Evolutionary conservation across 768 basidiomycete genomes (phyloP), one percentile per base, ranked within the genome.

Genomic region (Dendrothele bispora): DNA sequence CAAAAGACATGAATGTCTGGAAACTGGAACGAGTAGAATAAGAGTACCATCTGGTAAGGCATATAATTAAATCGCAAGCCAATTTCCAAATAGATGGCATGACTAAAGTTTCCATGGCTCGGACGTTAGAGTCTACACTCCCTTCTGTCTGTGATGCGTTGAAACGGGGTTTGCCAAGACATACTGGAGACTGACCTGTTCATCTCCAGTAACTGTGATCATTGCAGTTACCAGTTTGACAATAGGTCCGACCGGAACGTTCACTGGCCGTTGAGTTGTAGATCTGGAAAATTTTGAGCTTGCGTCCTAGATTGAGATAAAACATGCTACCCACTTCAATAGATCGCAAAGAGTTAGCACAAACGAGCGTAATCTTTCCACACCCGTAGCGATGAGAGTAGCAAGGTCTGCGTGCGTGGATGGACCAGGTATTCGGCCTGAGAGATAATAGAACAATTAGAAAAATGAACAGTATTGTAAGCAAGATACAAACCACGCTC

Each of bases 221-320:
- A 91, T 67, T 7, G 76, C 71, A 21, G 68, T 59, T 21, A 73
- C 70, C 26, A 91, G 75, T 36, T 75, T 72, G 11, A 77, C 70
- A 15, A 91, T 55, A 30, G 70, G 59, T 4, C 88, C 90, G n/a
- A 88, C 56, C 1, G 91, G 88, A 7, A 92, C 59, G 52, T 76
- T 73, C 0, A 92, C 81, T 15, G 86, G 81, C 7, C 90, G 79
- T 36, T 75, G 70, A 2, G 73, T 71, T 2, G 73, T 63, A 11
- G 82, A 68, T 38, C 86, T 90, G 50, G 3, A 22, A 7, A 18
- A 39, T 22, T n/a, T n/a, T n/a, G n/a, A n/a, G n/a, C n/a, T n/a
- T n/a, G 29, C 4, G 24, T 14, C 38, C 17, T 29, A 46, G 47
- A 37, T 58, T n/a, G 42, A 43, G n/a, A 20, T 39, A 46, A 36